Base-by-base conservation (phyloP, 495 filamentous ascomycete species). In the Acidomyces sp. region DNA sequence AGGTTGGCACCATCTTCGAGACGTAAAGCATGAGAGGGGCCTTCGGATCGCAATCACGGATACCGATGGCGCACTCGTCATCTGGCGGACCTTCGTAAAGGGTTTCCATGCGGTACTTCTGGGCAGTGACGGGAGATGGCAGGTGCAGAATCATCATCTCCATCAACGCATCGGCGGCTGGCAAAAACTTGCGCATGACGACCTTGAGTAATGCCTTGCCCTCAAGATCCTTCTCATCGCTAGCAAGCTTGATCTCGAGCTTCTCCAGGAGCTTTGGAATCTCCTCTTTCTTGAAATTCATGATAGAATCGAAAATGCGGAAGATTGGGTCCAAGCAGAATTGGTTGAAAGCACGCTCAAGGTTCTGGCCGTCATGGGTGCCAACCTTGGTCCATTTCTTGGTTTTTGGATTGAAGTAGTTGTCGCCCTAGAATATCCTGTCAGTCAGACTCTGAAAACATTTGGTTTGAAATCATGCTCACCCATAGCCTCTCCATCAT, bases 71-170 rank as follows among this genome's bases (percentile, higher is more conserved):
- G 52, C 75, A 78, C 67, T 85, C 78, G 55, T 99, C 90, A 63
- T 99, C 90, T 20, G 65, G 55, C 45, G 90, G 90, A 70, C 90
- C 90, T 72, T 99, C 90, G 72, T 99, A 99, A 43, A 99, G 75
- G 59, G 88, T 94, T 77, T 95, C 90, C 56, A 74, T 78, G 78
- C 90, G 92, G 75, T 99, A 99, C 66, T 72, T 85, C 77, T 99
- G 90, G 52, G 90, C 90, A 49, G 82, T 92, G 49, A 87, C 78
- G 55, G 90, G 90, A 41, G 90, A 96, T 55, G 90, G 90, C 45
- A 99, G 70, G 69, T 99, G 90, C 57, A 99, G 82, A 71, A 95
- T 87, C 80, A 99, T 93, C 90, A 99, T 99, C 76, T 99, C 92
- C 67, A 99, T 63, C 46, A 99, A 82, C 58, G 92, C 92, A 61